Base-by-base conservation (phyloP, 768 basidiomycete species). In the Thelephora ganbajun region DNA sequence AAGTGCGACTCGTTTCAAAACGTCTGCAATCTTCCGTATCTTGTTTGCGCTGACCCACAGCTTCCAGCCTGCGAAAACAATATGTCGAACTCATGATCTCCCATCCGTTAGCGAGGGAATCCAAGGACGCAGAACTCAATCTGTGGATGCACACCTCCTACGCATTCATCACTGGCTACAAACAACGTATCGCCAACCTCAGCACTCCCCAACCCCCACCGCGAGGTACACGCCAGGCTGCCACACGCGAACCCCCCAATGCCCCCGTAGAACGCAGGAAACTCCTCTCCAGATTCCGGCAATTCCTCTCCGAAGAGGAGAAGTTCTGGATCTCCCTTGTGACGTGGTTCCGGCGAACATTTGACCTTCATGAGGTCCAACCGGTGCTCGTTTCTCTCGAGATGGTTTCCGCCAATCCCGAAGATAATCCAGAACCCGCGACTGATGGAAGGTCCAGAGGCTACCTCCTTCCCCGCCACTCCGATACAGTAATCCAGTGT, bases 121-220 rank as follows among this genome's bases (percentile, higher is more conserved):
- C 81, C 43, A 79, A 80, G 59, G 83, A 88, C 65, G 77, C 76
- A 36, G 85, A 91, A 59, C 84, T 74, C 26, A 80, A 84, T 53
- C 73, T 94, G 7, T 94, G 91, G 90, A 87, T 91, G 78, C 83
- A 89, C 59, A 93, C 91, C 0, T 85, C 87, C 34, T 86, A 94
- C 63, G 71, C 76, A 35, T 77, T 90, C 65, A 94, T 94, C 53
- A 68, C 82, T 13, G 70, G 74, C 19, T 93, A 89, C 70, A 91
- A 92, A 61, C 74, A 82, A 52, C 77, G 71, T 43, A 76, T 93
- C 56, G 63, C 77, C 36, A 61, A 68, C 0, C 71, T 89, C 47
- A 87, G 63, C 66, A 13, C 62, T 74, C 34, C 72, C 73, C 34
- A 50, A 48, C 20, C 20, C 46, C 35, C 46, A 54, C 11, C 53